phyloP scores from a whole-genome alignment of 495 filamentous ascomycete genomes.

The Xylaria venustula region DNA sequence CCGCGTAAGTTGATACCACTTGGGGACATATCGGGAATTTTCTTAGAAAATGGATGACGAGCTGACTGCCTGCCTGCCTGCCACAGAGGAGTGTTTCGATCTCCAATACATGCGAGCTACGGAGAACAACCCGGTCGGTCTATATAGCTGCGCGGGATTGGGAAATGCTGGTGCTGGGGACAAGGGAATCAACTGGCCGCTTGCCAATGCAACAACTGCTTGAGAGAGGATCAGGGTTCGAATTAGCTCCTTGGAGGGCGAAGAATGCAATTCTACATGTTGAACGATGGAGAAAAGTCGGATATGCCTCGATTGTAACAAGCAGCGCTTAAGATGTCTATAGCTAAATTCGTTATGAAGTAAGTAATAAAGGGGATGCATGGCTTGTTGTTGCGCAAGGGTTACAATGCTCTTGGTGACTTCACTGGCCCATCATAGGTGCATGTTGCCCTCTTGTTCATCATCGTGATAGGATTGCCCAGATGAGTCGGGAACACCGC shows the following conservation, averaged over 20 bases:
- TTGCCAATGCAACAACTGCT: slow-evolving; percentile 34
- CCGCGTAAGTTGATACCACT: slow-evolving; percentile 33
- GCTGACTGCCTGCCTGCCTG: background rate
- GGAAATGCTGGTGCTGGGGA: slow-evolving; percentile 49
- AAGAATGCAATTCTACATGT: background rate
- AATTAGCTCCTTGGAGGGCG: background rate
- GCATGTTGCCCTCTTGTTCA: too few relatives aligned
- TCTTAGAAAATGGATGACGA: background rate
- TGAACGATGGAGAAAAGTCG: background rate
- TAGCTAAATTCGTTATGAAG: too few relatives aligned
- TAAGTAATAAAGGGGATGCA: too few relatives aligned
- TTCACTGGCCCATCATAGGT: too few relatives aligned
- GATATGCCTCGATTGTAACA: background rate
- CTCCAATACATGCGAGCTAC: slow-evolving; percentile 52
- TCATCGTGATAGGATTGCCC: background rate
- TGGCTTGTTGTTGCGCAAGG: too few relatives aligned
- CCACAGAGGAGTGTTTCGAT: slow-evolving; percentile 50
- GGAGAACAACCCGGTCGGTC: slow-evolving; percentile 50
- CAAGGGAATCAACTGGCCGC: slow-evolving; percentile 56
- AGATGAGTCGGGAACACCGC: background rate
- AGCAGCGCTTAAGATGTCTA: too few relatives aligned
- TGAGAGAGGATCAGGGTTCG: background rate
- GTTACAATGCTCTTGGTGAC: too few relatives aligned
- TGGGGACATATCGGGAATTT: too few relatives aligned
- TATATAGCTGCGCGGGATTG: slow-evolving; percentile 50